Conservation (phyloP, 805 yeast species). For the Schwanniomyces pseudopolymorphus region DNA sequence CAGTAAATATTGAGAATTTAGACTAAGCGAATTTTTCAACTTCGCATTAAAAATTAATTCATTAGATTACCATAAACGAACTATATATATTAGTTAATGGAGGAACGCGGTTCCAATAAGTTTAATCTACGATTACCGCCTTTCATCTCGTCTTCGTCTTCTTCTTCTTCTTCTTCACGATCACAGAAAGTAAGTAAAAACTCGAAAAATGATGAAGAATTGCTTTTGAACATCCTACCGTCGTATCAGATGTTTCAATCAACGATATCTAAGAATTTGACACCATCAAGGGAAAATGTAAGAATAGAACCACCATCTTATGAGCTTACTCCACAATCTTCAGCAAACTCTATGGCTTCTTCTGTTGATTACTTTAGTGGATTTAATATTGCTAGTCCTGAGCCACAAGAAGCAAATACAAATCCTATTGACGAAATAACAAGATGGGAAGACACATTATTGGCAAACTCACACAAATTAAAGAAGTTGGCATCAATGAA, state of each 20-base stretch:
- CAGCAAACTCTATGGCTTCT: conserved; percentile 7
- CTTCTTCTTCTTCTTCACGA: neutral
- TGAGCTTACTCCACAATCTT: conserved; percentile 24
- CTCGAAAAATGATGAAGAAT: conserved; percentile 15
- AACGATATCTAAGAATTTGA: conserved; percentile 34
- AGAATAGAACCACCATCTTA: conserved; percentile 35
- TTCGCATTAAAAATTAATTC: neutral
- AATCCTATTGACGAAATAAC: conserved; percentile 14
- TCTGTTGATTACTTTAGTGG: conserved; percentile 19
- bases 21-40: neutral
- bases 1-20: conserved; percentile 28
- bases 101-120: conserved; percentile 15
- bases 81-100: conserved; percentile 7
- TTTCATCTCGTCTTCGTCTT: conserved; percentile 4
- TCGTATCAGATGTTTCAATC: conserved; percentile 42
- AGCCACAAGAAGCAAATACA: neutral
- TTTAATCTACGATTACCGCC: conserved; percentile 18
- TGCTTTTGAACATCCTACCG: conserved; percentile 36
- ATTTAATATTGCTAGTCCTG: conserved; percentile 14
- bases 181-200: neutral
- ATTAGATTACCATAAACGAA: neutral
- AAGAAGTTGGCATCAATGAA: conserved; percentile 29
- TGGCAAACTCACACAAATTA: conserved; percentile 35
- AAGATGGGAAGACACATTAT: conserved; percentile 34
- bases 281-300: conserved; percentile 28